phyloP scores from a whole-genome alignment of 345 rosid species.

The Aethionema arabicum region DNA sequence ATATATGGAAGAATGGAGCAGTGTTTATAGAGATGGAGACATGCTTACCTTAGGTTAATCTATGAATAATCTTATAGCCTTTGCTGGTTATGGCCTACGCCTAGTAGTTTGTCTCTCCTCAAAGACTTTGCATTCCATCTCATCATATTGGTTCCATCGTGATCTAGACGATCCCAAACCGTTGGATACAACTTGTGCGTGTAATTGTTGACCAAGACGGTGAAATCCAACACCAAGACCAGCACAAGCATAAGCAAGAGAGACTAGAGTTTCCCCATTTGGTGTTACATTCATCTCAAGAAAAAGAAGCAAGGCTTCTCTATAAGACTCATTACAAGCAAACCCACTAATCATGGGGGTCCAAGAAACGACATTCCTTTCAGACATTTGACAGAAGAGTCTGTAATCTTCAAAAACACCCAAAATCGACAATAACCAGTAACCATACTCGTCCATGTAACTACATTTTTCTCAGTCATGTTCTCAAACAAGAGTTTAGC shows the following conservation, averaged over 20 bases:
- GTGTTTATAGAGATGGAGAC: too few relatives aligned
- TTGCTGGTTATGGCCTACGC: too few relatives aligned
- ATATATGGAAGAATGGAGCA: too few relatives aligned
- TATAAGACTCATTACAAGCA: slow-evolving; percentile 51
- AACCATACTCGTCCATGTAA: slow-evolving; percentile 72
- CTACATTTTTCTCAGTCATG: slow-evolving; percentile 53
- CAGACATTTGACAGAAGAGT: slow-evolving; percentile 53
- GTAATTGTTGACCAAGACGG: slow-evolving; percentile 60
- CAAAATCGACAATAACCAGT: slow-evolving; percentile 51
- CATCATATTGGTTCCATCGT: too few relatives aligned
- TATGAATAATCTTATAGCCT: too few relatives aligned
- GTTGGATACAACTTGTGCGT: slow-evolving; percentile 47
- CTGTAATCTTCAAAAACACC: slow-evolving; percentile 43
- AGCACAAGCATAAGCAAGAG: slow-evolving; percentile 73
- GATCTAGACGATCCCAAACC: slow-evolving; percentile 50
- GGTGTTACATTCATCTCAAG: slow-evolving; percentile 53
- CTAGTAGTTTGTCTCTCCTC: too few relatives aligned
- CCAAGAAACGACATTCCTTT: slow-evolving; percentile 68
- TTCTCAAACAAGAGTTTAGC: slow-evolving; percentile 54
- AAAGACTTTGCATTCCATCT: too few relatives aligned
- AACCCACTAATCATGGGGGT: slow-evolving; percentile 65
- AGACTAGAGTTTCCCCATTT: slow-evolving; percentile 64
- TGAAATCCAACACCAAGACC: slow-evolving; percentile 52
- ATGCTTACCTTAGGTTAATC: too few relatives aligned
- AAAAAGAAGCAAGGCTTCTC: slow-evolving; percentile 49